These are phyloP conservation scores for Chlorella sp. DNA, from an alignment of 139 green algal species.

Conservation along the genomic window DNA sequence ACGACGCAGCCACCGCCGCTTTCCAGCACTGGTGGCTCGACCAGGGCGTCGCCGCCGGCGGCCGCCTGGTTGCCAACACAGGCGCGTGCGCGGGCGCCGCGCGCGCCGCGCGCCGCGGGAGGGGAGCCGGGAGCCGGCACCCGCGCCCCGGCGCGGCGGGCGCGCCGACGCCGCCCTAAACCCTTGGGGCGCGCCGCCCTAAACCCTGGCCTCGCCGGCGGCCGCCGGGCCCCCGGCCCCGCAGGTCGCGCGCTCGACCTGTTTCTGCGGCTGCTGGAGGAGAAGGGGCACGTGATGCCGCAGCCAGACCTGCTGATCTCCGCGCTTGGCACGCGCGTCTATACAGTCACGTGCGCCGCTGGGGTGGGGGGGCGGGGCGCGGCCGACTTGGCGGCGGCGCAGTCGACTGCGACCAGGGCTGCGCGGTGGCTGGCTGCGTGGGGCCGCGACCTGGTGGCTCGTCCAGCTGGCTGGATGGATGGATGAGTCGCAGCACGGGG, in stretches of 20 bases:
- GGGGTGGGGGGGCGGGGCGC: no score
- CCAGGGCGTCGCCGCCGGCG: slow-evolving; percentile 22
- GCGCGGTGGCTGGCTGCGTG: no score
- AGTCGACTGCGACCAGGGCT: no score
- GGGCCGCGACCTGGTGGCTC: no score
- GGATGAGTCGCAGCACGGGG: no score
- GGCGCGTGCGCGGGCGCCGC: slow-evolving; percentile 24
- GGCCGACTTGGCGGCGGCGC: no score
- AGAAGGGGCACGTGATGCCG: slow-evolving; percentile 67
- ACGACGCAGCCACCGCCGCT: slow-evolving; percentile 65
- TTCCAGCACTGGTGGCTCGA: slow-evolving; percentile 53
- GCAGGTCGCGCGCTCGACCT: slow-evolving; percentile 44
- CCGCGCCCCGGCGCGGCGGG: not conserved
- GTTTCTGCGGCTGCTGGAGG: slow-evolving; percentile 51
- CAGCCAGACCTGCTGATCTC: slow-evolving; percentile 80
- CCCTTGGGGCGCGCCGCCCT: not conserved
- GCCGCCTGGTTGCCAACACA: slow-evolving; percentile 53
- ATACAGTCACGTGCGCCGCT: no score
- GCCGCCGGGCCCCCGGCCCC: not conserved
- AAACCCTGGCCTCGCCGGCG: not conserved
- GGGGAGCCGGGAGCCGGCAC: not conserved
- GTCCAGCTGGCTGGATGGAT: no score
- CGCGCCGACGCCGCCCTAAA: not conserved
- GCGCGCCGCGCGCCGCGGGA: not conserved
- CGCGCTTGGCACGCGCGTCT: slow-evolving; percentile 83